phyloP scores from a whole-genome alignment of 2,329 filamentous ascomycete genomes.

The Lasiodiplodia gonubiensis region DNA sequence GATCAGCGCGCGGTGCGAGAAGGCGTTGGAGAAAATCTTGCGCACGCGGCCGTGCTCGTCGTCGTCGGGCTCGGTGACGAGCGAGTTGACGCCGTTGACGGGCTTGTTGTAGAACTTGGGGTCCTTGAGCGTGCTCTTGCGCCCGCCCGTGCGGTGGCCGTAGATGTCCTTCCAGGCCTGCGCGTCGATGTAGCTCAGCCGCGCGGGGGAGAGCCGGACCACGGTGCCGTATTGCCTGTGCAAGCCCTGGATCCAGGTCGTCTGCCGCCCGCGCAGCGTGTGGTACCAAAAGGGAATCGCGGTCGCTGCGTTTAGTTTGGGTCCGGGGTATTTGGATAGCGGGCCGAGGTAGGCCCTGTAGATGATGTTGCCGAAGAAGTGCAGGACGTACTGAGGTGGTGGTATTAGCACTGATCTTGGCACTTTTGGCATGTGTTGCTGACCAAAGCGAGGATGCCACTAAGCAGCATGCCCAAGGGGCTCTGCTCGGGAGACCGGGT shows the following conservation, averaged over 20 bases:
- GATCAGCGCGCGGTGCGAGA: conserved; percentile 47
- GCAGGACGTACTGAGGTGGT: not conserved
- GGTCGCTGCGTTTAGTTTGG: not conserved
- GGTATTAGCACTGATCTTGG: not conserved
- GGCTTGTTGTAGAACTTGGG: conserved; percentile 37
- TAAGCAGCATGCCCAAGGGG: not conserved
- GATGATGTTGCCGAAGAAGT: not conserved
- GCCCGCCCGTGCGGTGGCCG: conserved; percentile 40
- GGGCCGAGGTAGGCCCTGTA: not conserved
- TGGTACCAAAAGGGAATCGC: not conserved
- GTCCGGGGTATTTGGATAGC: not conserved
- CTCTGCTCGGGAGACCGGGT: not conserved
- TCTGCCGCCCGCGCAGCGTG: not conserved
- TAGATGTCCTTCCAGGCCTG: conserved; percentile 50
- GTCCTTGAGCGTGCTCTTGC: conserved; percentile 37
- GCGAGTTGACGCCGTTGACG: conserved; percentile 42
- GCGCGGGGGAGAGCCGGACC: conserved; percentile 49
- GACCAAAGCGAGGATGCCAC: not conserved
- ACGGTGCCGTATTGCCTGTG: conserved; percentile 14
- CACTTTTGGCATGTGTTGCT: not conserved
- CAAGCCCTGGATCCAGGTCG: not conserved
- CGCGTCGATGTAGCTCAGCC: conserved; percentile 52
- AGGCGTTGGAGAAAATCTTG: conserved; percentile 48
- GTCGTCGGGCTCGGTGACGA: conserved; percentile 43
- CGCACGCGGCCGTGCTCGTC: conserved; percentile 49